phyloP scores from a whole-genome alignment of 1,284 basidiomycete species.

The Apiotrichum porosum region DNA sequence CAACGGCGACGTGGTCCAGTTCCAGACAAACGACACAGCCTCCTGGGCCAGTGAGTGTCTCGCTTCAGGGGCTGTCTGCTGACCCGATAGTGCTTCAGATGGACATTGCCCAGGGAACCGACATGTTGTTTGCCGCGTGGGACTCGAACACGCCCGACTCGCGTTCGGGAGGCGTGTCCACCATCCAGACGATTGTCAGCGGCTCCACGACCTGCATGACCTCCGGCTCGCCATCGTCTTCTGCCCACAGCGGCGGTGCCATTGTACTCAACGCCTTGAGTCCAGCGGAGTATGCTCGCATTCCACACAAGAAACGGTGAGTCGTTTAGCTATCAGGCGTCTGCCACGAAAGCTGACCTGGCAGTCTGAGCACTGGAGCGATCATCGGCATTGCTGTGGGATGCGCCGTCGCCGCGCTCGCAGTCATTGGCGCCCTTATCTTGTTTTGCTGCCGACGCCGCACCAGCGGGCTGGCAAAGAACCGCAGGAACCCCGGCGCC shows the following conservation, averaged over 20 bases:
- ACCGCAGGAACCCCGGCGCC: too few species aligned
- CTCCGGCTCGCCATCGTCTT: slow-evolving; percentile 10
- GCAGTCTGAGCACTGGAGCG: slow-evolving; percentile 29
- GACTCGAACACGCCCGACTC: slow-evolving; percentile 28
- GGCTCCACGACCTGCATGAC: slow-evolving; percentile 27
- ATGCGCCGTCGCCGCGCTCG: slow-evolving; percentile 26
- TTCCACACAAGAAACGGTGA: slow-evolving; percentile 7
- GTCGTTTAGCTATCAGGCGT: not conserved
- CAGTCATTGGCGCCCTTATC: slow-evolving; percentile 29
- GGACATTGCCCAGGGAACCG: slow-evolving; percentile 31
- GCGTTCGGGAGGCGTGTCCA: slow-evolving; percentile 36
- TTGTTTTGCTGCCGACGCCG: slow-evolving; percentile 43
- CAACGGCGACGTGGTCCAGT: slow-evolving; percentile 35
- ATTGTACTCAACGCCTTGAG: slow-evolving; percentile 28
- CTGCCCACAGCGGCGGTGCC: slow-evolving; percentile 10
- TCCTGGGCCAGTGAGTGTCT: too few species aligned
- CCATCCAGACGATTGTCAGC: slow-evolving; percentile 23
- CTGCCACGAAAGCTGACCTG: not conserved
- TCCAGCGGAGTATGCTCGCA: not conserved
- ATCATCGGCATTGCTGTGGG: slow-evolving; percentile 41
- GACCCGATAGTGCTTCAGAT: too few species aligned
- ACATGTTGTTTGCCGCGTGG: slow-evolving; percentile 36
- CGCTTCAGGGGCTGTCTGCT: too few species aligned
- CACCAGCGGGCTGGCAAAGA: slow-evolving; percentile 24
- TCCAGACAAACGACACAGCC: too few species aligned